Base-by-base conservation (phyloP, 148 eudicot species). In the Hydrangea macrophylla region DNA sequence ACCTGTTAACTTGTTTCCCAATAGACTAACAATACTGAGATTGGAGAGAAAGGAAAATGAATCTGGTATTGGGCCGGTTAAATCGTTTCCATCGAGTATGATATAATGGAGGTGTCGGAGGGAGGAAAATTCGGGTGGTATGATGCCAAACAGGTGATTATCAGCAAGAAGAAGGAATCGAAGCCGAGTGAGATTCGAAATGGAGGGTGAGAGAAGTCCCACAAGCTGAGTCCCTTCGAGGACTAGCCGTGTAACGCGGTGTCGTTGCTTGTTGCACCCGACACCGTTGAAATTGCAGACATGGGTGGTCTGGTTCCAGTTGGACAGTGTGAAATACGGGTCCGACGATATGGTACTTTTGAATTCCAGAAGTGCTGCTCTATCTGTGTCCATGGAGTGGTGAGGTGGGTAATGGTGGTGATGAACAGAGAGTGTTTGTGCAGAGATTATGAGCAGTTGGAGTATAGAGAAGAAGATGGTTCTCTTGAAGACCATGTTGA, bases 201-300 rank as follows among this genome's bases (percentile, higher is more conserved):
- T 57, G 31, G 51, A 63, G 17, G 83, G 80, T 12, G 83, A 65
- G 22, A 80, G 75, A 33, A 35, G 6, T 11, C 83, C 83, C 8
- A 40, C 40, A 31, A 80, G 77, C 22, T 40, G 63, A 0, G 71
- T 20, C 42, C 66, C 60, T n/a, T 11, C 51, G 45, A 80, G 75
- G 64, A 37, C 69, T 23, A 80, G 63, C 36, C 17, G 20, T 31
- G 27, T 18, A 36, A 76, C 80, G 4, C 77, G 77, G 9, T 76
- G 71, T 22, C 44, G 45, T 45, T 32, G 44, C 30, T 28, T 53
- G 26, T 64, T 50, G 68, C 83, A 80, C 10, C 18, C 31, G 3
- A 80, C 77, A 28, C 79, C 70, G 2, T 71, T 55, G 74, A 76
- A 80, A 71, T 65, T 55, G 77, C 83, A 80, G 26, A 75, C 80